Conservation (phyloP, 352 stramenopile species). For the Phytophthora sojae region DNA sequence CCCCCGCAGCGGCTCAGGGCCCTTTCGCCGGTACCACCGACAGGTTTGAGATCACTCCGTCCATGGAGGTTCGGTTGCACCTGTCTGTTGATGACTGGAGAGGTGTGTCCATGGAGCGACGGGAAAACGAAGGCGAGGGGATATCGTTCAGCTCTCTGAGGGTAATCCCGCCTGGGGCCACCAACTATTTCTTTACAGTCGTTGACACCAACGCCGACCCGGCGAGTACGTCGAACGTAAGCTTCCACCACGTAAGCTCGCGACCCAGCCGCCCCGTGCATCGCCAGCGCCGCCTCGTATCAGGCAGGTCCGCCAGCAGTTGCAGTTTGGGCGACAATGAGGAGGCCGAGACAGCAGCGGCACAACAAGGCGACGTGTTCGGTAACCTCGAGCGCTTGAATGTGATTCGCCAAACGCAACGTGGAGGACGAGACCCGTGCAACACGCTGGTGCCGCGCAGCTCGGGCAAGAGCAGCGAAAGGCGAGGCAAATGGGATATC, state of each 20-base stretch:
- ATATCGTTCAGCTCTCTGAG: conserved; percentile 62
- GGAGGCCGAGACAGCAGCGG: conserved; percentile 12
- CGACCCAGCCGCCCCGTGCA: conserved; percentile 31
- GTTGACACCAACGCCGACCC: conserved; percentile 33
- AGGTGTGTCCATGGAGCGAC: conserved; percentile 67
- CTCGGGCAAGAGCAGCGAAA: conserved; percentile 47
- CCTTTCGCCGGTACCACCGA: conserved; percentile 44
- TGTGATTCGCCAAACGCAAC: conserved; percentile 54
- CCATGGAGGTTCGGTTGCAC: conserved; percentile 63
- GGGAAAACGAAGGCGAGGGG: conserved; percentile 44
- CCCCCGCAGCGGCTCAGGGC: conserved; percentile 43
- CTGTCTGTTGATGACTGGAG: conserved; percentile 78
- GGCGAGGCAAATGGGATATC: conserved; percentile 72
- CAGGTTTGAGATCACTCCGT: conserved; percentile 39
- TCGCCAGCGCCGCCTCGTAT: conserved; percentile 22
- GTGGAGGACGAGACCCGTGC: conserved; percentile 72
- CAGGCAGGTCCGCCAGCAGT: conserved; percentile 5
- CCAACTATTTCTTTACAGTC: conserved; percentile 81
- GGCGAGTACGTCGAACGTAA: conserved; percentile 31
- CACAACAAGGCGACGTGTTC: conserved; percentile 28
- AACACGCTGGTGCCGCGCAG: conserved; percentile 74
- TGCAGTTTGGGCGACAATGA: conserved; percentile 22
- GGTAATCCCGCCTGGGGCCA: conserved; percentile 74
- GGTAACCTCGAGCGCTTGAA: conserved; percentile 59
- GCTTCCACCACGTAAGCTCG: conserved; percentile 53